These are phyloP conservation scores for Claviceps sp. DNA, from an alignment of 2,329 filamentous ascomycete genomes.

Conservation along the genomic window DNA sequence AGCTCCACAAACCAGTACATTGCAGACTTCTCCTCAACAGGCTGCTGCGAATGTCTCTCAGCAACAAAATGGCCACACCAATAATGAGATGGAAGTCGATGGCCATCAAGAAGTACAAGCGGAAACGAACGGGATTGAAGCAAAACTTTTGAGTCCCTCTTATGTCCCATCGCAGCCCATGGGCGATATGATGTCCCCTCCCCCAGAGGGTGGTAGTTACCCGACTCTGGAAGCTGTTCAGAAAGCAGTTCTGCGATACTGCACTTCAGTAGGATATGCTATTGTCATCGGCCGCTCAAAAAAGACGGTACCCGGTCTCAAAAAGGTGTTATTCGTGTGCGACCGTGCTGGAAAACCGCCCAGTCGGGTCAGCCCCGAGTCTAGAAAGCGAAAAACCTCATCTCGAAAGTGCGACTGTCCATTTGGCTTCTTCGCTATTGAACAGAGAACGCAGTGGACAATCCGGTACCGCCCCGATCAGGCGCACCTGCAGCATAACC, in stretches of 20 bases:
- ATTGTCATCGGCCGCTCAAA: conserved; percentile 56
- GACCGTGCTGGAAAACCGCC: conserved; percentile 51
- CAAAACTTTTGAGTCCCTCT: conserved; percentile 34
- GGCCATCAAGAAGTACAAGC: conserved; percentile 34
- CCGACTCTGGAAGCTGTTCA: conserved; percentile 52
- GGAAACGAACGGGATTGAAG: conserved; percentile 28
- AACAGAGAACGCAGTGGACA: conserved; percentile 54
- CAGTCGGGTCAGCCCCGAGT: conserved; percentile 47
- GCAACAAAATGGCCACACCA: conserved; percentile 28
- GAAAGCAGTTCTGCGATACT: conserved; percentile 50
- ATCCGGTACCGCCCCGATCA: conserved; percentile 49
- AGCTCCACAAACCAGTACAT: conserved; percentile 20
- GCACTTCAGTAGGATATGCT: conserved; percentile 53
- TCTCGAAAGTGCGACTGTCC: conserved; percentile 57
- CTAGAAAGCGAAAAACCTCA: conserved; percentile 51
- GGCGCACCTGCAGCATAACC: conserved; percentile 47
- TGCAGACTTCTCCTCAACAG: conserved; percentile 17
- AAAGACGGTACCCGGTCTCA: conserved; percentile 52
- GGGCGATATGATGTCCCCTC: conserved; percentile 47
- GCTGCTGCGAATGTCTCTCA: conserved; percentile 23
- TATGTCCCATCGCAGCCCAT: conserved; percentile 41
- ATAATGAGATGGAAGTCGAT: conserved; percentile 41
- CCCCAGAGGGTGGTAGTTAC: conserved; percentile 50
- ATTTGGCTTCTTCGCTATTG: conserved; percentile 57
- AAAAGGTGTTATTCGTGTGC: conserved; percentile 55